A percentile compares a stretch with the other conserved stretches of the same genome.
Conservation (phyloP, 495 filamentous ascomycete species). For the Stereocaulon alpinum region DNA sequence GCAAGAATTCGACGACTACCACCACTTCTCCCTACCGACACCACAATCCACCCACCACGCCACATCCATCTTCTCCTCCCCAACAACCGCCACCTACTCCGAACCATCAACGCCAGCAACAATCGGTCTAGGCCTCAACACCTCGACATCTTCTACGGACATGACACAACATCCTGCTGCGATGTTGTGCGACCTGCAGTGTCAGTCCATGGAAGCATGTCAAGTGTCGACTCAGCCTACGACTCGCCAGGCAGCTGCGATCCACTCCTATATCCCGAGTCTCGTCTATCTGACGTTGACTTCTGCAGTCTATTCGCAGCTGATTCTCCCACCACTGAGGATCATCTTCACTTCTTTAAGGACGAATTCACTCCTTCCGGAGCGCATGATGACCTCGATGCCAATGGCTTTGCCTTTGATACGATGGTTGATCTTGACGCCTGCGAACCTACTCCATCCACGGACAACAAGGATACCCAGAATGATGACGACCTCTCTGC, state of each 20-base stretch:
- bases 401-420: conserved; percentile 69
- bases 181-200: conserved; percentile 99
- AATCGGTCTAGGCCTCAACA: conserved; percentile 34
- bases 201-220: conserved; percentile 62
- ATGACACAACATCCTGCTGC: conserved; percentile 99
- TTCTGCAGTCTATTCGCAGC: conserved; percentile 58
- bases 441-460: conserved; percentile 42
- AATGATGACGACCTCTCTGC: conserved; percentile 26
- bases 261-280: conserved; percentile 44
- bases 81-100: conserved; percentile 40
- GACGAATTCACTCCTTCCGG: conserved; percentile 62
- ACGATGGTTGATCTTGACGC: conserved; percentile 73
- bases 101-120: conserved; percentile 29
- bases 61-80: conserved; percentile 36
- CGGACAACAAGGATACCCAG: conserved; percentile 34
- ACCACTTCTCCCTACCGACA: conserved; percentile 32
- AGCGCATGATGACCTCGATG: conserved; percentile 39
- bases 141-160: conserved; percentile 64
- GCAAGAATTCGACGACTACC: conserved; percentile 43
- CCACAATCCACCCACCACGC: conserved; percentile 17
- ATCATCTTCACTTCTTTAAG: conserved; percentile 69
- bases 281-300: conserved; percentile 55
- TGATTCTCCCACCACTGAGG: conserved; percentile 58
- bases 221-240: conserved; percentile 29
- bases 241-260: conserved; percentile 49